Base-by-base conservation (phyloP, 139 green algal genomes). In the Nannochloris sp. region DNA sequence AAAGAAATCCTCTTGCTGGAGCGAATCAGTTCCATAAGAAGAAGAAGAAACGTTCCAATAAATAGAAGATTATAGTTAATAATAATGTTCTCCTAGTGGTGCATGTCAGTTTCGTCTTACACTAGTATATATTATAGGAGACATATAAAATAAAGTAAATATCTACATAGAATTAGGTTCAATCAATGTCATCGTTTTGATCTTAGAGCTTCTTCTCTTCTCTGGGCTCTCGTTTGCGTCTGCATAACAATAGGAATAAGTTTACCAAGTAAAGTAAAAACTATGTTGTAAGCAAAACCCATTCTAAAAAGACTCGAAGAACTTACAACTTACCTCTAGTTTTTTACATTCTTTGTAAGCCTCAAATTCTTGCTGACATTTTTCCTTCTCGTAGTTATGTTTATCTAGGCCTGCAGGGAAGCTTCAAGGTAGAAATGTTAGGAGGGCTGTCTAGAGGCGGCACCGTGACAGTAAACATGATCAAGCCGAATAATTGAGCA, bases 331-430 rank as follows among this genome's bases (percentile, higher is more conserved):
- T 35, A 68, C 67, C 67, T 74, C 38, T 27, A 64, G 37, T 30
- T 70, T 59, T 36, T 75, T 75, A 38, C 68, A 75, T 37, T 71
- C n/a, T 37, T 71, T 71, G 36, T 75, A 75, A 0, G 58, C 61
- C 4, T 71, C 61, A 38, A 75, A 75, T 8, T 42, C 32, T 25
- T 53, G 47, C 53, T 58, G 19, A 24, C 68, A 75, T 60, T 60
- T 46, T 7, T 4, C 42, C 29, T 64, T 64, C 47, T 75, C 61
- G 48, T 71, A 66, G 2, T 71, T 44, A 57, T 75, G 70, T 48
- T 71, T 59, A 36, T 71, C 68, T 10, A 75, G 39, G 61, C 68
- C 68, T 75, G 68, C 67, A 62, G 1, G 7, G 1, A 24, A 44
- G 10, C 4, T 33, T 32, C 1, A 34, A 32, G 23, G 25, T 4